These are phyloP conservation scores for Calophaca sinica DNA, from an alignment of 306 rosid species.

Conservation along the genomic window DNA sequence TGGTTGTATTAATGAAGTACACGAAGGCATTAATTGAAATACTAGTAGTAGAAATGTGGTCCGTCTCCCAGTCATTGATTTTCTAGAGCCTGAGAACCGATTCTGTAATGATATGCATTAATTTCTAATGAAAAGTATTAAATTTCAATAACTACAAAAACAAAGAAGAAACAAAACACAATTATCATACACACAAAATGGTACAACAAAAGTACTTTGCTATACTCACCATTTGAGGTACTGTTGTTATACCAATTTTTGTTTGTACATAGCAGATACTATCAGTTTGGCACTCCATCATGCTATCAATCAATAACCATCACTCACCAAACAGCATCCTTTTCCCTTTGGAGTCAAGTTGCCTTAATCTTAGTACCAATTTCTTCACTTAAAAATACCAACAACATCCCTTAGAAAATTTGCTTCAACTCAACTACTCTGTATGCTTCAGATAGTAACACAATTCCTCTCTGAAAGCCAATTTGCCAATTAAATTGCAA, in stretches of 20 bases:
- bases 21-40: neutral
- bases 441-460: conserved; percentile 48
- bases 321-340: conserved; percentile 64
- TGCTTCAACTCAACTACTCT: conserved; percentile 49
- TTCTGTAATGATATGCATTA: neutral
- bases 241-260: conserved; percentile 49
- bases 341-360: conserved; percentile 66
- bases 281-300: conserved; percentile 49
- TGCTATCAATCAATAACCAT: conserved; percentile 47
- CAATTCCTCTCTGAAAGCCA: conserved; percentile 45
- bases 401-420: conserved; percentile 38
- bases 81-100: neutral
- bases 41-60: neutral
- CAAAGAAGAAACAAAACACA: neutral
- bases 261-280: conserved; percentile 3
- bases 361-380: conserved; percentile 43
- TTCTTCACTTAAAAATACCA: conserved; percentile 44
- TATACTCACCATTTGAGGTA: neutral
- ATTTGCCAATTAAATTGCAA: conserved; percentile 36
- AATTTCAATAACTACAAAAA: neutral
- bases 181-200: neutral
- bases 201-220: too few species aligned
- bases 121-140: neutral
- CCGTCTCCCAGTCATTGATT: neutral
- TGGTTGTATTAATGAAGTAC: neutral